Evolutionary conservation across 805 yeast species (phyloP).

Genomic region (Limtongia smithiae): DNA sequence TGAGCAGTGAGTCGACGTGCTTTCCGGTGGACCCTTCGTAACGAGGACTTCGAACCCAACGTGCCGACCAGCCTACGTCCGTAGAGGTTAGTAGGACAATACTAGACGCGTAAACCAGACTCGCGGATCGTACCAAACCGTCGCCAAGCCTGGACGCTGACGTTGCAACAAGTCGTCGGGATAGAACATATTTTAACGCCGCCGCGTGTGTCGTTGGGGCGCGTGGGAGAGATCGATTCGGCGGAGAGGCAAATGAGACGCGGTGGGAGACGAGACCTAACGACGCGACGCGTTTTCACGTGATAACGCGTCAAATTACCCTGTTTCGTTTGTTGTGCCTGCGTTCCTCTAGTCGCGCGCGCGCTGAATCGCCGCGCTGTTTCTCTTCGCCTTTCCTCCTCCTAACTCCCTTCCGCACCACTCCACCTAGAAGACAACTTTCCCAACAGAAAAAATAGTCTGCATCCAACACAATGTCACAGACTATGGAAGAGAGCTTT

Average conservation of each 20-base stretch:
- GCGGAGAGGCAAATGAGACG: no score
- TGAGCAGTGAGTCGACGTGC: no score
- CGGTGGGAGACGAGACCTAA: not conserved
- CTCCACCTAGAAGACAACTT: no score
- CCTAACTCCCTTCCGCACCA: no score
- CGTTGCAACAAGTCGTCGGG: constrained; percentile 23
- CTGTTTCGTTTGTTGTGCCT: not conserved
- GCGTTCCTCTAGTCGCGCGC: no score
- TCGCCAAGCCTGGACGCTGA: constrained; percentile 22
- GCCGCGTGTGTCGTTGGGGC: constrained; percentile 7
- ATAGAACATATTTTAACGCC: constrained; percentile 21
- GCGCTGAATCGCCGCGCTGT: no score
- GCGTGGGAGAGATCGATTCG: no score
- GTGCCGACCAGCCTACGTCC: constrained; percentile 33
- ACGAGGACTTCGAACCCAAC: constrained; percentile 29
- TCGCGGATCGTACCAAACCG: constrained; percentile 31
- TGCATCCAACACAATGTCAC: constrained; percentile 7
- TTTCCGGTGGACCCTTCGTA: constrained; percentile 27
- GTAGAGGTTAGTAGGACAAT: no score
- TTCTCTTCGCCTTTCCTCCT: no score
- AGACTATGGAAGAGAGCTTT: not conserved
- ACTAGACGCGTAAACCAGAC: no score
- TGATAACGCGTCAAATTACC: not conserved
- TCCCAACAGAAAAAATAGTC: no score
- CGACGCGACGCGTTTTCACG: not conserved